phyloP scores from a whole-genome alignment of 257 asterid genomes.

The Salvia miltiorrhiza region DNA sequence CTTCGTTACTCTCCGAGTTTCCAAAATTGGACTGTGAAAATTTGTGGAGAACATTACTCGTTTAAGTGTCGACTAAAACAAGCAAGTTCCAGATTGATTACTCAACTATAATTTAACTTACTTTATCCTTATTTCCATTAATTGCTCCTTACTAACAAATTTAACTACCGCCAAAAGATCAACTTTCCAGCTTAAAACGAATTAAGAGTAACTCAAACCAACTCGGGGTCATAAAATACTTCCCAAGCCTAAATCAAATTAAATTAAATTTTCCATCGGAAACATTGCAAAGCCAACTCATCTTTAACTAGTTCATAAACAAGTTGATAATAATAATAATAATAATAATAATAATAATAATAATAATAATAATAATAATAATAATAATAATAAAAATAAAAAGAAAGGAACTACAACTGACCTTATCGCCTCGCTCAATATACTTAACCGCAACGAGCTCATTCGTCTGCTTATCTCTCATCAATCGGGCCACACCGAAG shows the following conservation, averaged over 20 bases:
- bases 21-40: background rate
- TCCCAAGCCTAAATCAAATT: background rate
- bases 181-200: background rate
- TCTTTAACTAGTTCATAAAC: too few relatives aligned
- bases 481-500: constrained; percentile 82
- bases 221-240: background rate
- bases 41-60: background rate
- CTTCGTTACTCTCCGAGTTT: background rate
- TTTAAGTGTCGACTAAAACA: background rate
- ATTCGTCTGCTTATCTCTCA: constrained; percentile 74
- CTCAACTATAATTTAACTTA: background rate
- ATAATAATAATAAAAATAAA: background rate
- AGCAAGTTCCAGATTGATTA: background rate
- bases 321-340: too few relatives aligned
- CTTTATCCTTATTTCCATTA: background rate
- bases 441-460: constrained; percentile 87
- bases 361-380: too few relatives aligned
- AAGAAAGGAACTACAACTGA: constrained; percentile 15
- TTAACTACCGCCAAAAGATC: background rate
- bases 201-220: too few relatives aligned
- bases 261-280: too few relatives aligned
- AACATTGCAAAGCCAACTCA: too few relatives aligned
- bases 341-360: too few relatives aligned
- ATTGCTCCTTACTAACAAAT: background rate
- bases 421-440: constrained; percentile 85